Evolutionary conservation across 2,329 filamentous ascomycete genomes (phyloP), one percentile per base, ranked within the genome.

Genomic region (Ramichloridium luteum): DNA sequence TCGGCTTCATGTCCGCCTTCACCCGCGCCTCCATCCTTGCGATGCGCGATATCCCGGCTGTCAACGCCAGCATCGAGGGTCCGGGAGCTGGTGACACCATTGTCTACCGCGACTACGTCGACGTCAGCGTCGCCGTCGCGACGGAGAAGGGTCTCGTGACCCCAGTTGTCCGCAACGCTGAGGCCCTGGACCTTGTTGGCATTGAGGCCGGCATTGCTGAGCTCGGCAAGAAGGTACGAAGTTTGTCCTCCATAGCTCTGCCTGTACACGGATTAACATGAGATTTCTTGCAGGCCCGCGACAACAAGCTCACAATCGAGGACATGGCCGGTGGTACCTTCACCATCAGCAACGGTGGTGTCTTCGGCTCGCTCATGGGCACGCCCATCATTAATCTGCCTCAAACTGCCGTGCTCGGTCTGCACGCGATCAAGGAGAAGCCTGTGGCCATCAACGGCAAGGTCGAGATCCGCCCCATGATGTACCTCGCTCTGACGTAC

Each of bases 1-100:
- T 98, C 32, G 90, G 90, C n/a, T 98, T 96, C 68, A 96, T 98
- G 88, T 90, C 85, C 57, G 88, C 88, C 34, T 98, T 98, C 62
- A 82, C 88, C 3, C 81, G 80, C 43, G 90, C 90, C 28, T 82
- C 75, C 48, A 76, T 93, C 27, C 67, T 96, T 38, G 90, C 90
- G 36, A 93, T 94, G 82, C 81, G 80, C 51, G 86, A 96, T 43
- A 67, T 96, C n/a, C 90, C 86, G 9, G 79, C 78, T 2, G 83
- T 96, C 50, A 98, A 98, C 52, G 90, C 88, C 13, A 93, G 86
- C 22, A 98, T 98, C 45, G 90, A 98, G 57, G 90, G 90, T 6
- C 83, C 85, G 30, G 83, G 88, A 50, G 83, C 85, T 28, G 90
- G 90, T 37, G 90, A 98, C 58, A 96, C 90, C 26, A 93, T 98